Evolutionary conservation across 495 filamentous ascomycete genomes (phyloP).

Genomic region (Talaromyces thailandensis): DNA sequence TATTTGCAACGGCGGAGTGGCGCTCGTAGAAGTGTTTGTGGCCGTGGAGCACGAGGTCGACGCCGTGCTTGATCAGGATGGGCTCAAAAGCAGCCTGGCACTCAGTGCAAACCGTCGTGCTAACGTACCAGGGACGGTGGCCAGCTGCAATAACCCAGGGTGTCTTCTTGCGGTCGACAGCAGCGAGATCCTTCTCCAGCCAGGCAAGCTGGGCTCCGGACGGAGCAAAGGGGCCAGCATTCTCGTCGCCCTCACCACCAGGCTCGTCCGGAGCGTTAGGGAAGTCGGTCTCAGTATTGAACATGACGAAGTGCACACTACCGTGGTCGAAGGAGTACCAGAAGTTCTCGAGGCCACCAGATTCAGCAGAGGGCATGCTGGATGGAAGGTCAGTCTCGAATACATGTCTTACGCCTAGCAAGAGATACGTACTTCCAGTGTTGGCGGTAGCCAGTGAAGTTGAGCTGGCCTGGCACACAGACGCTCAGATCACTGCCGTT

Average conservation of each 20-base stretch:
- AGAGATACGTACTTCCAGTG: conserved; percentile 38
- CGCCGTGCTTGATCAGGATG: conserved; percentile 39
- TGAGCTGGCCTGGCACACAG: conserved; percentile 36
- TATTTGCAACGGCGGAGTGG: conserved; percentile 18
- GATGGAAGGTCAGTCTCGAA: too few species aligned
- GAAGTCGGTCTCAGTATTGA: conserved; percentile 40
- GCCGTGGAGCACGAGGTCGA: conserved; percentile 42
- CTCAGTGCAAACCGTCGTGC: conserved; percentile 22
- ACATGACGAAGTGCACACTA: conserved; percentile 38
- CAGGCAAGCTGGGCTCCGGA: conserved; percentile 18
- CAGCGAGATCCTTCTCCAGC: conserved; percentile 33
- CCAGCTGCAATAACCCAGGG: conserved; percentile 32
- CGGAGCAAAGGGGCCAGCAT: conserved; percentile 35
- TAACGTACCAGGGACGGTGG: conserved; percentile 47
- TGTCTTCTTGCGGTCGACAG: conserved; percentile 37
- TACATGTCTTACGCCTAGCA: conserved; percentile 13
- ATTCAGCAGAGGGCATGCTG: conserved; percentile 9
- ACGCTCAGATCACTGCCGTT: conserved; percentile 10
- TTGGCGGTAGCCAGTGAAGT: conserved; percentile 42
- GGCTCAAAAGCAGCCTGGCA: conserved; percentile 44
- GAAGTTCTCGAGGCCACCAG: conserved; percentile 41
- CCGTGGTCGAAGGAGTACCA: conserved; percentile 53
- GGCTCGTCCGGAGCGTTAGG: conserved; percentile 22
- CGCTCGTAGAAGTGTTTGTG: conserved; percentile 42
- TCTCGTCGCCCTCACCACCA: conserved; percentile 22